Conservation (phyloP, 73 alveolate genomes). For the Paramecium sonneborni region DNA sequence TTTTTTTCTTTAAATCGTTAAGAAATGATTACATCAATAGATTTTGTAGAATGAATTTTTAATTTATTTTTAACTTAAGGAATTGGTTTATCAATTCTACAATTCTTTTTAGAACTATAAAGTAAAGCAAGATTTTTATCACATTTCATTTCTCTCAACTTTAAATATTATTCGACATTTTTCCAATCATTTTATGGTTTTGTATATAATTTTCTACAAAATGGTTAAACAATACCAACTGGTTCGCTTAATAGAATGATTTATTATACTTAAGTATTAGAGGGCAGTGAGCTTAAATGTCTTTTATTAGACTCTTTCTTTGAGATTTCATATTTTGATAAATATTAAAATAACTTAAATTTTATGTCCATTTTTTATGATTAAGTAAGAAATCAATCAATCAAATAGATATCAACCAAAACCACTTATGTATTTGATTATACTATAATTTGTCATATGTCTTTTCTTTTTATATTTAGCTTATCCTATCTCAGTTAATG, state of each 20-base stretch:
- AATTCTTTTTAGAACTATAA: not conserved
- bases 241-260: not conserved
- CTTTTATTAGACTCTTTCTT: not conserved
- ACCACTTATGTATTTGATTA: not conserved
- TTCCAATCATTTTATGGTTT: slow-evolving; percentile 2
- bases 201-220: not conserved
- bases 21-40: not conserved
- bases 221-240: slow-evolving; percentile 1
- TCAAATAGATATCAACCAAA: not conserved
- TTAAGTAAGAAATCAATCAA: not conserved
- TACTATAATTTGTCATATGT: not conserved
- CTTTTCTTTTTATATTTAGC: not conserved
- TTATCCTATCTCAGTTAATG: not conserved
- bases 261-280: not conserved
- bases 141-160: not conserved
- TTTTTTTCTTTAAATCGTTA: not conserved
- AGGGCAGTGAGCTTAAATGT: not conserved
- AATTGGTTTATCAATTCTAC: slow-evolving; percentile 1
- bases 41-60: not conserved
- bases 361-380: not conserved
- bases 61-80: not conserved
- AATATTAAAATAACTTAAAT: not conserved
- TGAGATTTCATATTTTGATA: not conserved
- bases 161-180: not conserved
- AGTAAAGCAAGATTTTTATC: not conserved